A percentile compares a stretch with the other conserved stretches of the same genome.
Evolutionary conservation across 345 rosid genomes (phyloP).

Genomic region (Noccaea bulbosa): DNA sequence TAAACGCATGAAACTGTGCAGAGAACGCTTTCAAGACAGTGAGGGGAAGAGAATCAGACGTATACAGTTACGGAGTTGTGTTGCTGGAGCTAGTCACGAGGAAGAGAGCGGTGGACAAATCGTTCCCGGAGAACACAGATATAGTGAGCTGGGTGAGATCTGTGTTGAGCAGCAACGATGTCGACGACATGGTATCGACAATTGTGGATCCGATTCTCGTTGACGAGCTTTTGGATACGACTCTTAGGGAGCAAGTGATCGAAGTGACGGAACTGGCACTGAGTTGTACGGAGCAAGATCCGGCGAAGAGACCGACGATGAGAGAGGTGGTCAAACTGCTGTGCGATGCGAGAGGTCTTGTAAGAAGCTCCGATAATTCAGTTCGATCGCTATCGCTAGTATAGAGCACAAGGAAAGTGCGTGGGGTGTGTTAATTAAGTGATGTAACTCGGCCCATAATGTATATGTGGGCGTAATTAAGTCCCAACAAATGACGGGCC

Average conservation of each 20-base stretch:
- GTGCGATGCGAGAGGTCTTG: conserved; percentile 38
- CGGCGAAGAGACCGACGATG: conserved; percentile 66
- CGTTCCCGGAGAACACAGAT: conserved; percentile 44
- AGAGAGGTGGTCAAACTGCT: conserved; percentile 68
- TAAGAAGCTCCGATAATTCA: conserved; percentile 31
- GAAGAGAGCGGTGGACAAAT: conserved; percentile 56
- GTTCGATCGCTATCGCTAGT: conserved; percentile 11
- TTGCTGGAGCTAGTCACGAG: conserved; percentile 65
- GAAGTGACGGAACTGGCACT: conserved; percentile 55
- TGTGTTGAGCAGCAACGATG: conserved; percentile 43
- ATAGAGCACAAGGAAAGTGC: not conserved
- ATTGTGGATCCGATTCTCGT: conserved; percentile 52
- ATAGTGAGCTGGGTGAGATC: conserved; percentile 60
- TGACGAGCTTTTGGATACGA: conserved; percentile 57
- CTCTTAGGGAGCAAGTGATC: conserved; percentile 56
- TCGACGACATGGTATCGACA: conserved; percentile 42
- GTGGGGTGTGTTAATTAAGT: not conserved
- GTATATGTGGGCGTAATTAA: not conserved
- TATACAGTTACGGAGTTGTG: conserved; percentile 74
- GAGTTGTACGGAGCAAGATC: conserved; percentile 66
- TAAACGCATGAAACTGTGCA: conserved; percentile 35
- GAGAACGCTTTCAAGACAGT: conserved; percentile 62
- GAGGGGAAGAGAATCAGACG: conserved; percentile 66
- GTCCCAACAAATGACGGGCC: conserved; percentile 23
- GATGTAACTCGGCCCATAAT: not conserved